Conservation (phyloP, 148 eudicot species). For the Silene conica region DNA sequence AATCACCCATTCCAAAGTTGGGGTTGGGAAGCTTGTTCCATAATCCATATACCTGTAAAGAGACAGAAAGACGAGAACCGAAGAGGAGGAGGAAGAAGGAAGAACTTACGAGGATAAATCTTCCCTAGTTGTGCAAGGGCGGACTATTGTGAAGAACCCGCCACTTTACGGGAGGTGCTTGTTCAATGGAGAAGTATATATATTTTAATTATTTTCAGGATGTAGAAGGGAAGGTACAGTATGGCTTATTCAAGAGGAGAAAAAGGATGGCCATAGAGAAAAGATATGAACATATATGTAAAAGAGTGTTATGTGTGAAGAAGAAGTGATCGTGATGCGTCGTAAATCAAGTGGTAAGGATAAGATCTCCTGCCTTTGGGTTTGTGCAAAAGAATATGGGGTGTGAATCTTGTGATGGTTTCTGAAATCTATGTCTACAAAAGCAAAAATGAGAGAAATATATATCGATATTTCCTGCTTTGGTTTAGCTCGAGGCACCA, state of each 20-base stretch:
- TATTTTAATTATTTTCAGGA: slow-evolving; percentile 18
- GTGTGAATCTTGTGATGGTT: slow-evolving; percentile 12
- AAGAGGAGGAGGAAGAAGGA: background rate
- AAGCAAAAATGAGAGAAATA: slow-evolving; percentile 15
- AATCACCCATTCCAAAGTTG: slow-evolving; percentile 2
- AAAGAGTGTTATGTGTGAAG: slow-evolving; percentile 21
- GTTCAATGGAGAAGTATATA: slow-evolving; percentile 12
- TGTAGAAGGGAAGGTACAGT: slow-evolving; percentile 14
- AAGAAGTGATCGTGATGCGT: background rate
- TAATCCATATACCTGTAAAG: background rate
- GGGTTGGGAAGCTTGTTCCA: slow-evolving; percentile 11
- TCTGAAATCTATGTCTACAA: slow-evolving; percentile 24
- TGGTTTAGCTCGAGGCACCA: slow-evolving; percentile 44
- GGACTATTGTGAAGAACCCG: background rate
- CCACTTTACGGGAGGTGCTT: background rate
- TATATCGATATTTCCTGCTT: slow-evolving; percentile 5
- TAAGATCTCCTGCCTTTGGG: slow-evolving; percentile 27
- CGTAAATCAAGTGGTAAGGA: background rate
- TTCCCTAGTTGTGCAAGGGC: background rate
- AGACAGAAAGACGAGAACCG: background rate
- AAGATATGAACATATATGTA: slow-evolving; percentile 40
- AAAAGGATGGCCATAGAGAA: slow-evolving; percentile 17
- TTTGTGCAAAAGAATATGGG: slow-evolving; percentile 28
- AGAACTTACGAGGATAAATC: slow-evolving; percentile 3
- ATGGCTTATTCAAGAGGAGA: slow-evolving; percentile 26